These are phyloP conservation scores for Fusarium aywerte DNA, from an alignment of 2,329 filamentous ascomycete genomes.

Conservation along the genomic window DNA sequence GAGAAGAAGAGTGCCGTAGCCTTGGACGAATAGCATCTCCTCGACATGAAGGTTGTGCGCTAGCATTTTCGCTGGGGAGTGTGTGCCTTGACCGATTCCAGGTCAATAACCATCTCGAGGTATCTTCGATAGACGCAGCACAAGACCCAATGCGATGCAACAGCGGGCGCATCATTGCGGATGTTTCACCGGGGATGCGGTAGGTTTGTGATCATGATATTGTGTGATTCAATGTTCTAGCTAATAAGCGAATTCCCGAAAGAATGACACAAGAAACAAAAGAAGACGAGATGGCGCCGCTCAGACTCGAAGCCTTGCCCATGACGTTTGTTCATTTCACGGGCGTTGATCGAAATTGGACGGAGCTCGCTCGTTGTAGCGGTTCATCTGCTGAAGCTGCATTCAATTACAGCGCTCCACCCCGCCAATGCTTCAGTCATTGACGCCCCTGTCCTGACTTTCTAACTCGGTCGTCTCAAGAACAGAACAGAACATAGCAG, in stretches of 20 bases:
- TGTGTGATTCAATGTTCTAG: slow-evolving; percentile 23
- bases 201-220: neutral
- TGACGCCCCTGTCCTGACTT: slow-evolving; percentile 3
- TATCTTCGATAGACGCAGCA: slow-evolving; percentile 3
- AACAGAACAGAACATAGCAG: neutral
- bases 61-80: neutral
- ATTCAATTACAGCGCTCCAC: slow-evolving; percentile 19
- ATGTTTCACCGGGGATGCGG: slow-evolving; percentile 23
- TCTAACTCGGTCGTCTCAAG: neutral
- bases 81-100: slow-evolving; percentile 25
- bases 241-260: slow-evolving; percentile 26
- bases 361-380: slow-evolving; percentile 10
- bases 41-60: slow-evolving; percentile 22
- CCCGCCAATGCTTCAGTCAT: slow-evolving; percentile 13
- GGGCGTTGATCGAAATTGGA: slow-evolving; percentile 33
- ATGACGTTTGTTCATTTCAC: slow-evolving; percentile 39
- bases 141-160: neutral
- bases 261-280: slow-evolving; percentile 18
- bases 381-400: slow-evolving; percentile 14
- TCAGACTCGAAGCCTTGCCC: slow-evolving; percentile 32
- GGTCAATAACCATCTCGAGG: neutral
- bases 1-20: slow-evolving; percentile 22
- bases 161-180: slow-evolving; percentile 20
- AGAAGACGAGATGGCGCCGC: slow-evolving; percentile 3
- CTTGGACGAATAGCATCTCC: slow-evolving; percentile 20